Evolutionary conservation across 352 stramenopile genomes (phyloP), one percentile per base, ranked within the genome.

Genomic region (Elongisporangium senticosum): DNA sequence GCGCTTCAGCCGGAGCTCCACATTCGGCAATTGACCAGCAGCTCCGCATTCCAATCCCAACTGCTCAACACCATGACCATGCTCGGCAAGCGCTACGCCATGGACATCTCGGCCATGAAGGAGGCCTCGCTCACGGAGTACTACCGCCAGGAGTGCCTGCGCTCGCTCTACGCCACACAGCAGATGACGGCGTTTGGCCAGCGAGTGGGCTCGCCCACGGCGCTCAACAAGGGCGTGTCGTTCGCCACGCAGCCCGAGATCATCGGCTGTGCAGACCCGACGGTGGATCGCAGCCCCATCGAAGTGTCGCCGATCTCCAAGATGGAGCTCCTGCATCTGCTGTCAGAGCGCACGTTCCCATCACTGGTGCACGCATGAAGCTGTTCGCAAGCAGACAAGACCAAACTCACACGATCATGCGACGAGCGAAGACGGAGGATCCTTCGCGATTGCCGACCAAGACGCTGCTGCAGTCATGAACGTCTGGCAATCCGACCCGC

Each of bases 111-210:
- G 19, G 65, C 62, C 51, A 61, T 68, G 21, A 63, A 75, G 58
- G 82, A 91, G 69, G 75, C 76, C 48, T 79, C 73, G 67, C 64
- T 92, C 55, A 92, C 83, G 33, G 83, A 92, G 69, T 92, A 85
- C 71, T 92, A 92, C 69, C 79, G 83, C 59, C 79, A 88, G 55
- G 83, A 90, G 63, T 92, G 83, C 53, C 74, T 92, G 50, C 79
- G 79, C 54, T 71, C 83, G 49, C 71, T 92, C 57, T 90, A 92
- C 71, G 76, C 74, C 61, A 85, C 83, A 68, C 74, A 84, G 55
- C 62, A 77, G 47, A 79, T 77, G 73, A 82, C 72, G 70, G 68
- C 72, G 48, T 43, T 43, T 10, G 33, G 33, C 33, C 33, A 43
- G 33, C 75, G 74, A 51, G 20, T 67, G 24, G 53, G 63, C 15